Evolutionary conservation across 192 early-diverging fungal species (phyloP), one percentile per base, ranked within the genome.

Genomic region (Podila verticillata): DNA sequence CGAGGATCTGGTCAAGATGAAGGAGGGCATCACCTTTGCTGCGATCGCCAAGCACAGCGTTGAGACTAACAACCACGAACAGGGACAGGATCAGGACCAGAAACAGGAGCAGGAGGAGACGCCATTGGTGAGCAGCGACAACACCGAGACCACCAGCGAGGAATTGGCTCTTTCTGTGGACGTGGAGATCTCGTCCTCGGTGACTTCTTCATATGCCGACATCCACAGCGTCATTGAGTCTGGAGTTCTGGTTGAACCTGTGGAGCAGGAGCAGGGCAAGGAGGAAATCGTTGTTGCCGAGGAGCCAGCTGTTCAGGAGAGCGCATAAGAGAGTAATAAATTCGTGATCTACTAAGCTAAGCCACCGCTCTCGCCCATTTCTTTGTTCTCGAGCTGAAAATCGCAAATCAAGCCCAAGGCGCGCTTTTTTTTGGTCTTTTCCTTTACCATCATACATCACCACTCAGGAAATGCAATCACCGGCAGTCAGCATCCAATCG

Each of bases 401-500:
- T n/a, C n/a, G n/a, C n/a, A n/a, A n/a, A n/a, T n/a, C n/a, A n/a
- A n/a, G n/a, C n/a, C 1, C 39, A 39, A 6, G 15, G 39, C 39
- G 12, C 39, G 39, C 39, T 10, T 1, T 39, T 36, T 39, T 39
- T 39, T 9, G 10, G 12, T 13, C 12, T 39, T 39, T 2, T 3
- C 12, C 15, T 39, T 2, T 1, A 10, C 39, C 39, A 15, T 13
- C 39, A 39, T 10, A 13, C 39, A 44, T 4, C 7, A 17, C 3
- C 3, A 3, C 39, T 44, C 39, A 15, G 39, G 7, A 54, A 13
- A 80, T 80, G 77, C 77, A 80, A 80, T 72, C 77, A 34, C 77
- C 77, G 7, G 69, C 77, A 12, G 70, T 63, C 35, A 72, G 60
- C 77, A 80, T 80, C 54, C 77, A 80, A 59, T 80, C 77, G 0